Evolutionary conservation across 768 basidiomycete species (phyloP).

Genomic region (Trichaptum fuscoviolaceum): DNA sequence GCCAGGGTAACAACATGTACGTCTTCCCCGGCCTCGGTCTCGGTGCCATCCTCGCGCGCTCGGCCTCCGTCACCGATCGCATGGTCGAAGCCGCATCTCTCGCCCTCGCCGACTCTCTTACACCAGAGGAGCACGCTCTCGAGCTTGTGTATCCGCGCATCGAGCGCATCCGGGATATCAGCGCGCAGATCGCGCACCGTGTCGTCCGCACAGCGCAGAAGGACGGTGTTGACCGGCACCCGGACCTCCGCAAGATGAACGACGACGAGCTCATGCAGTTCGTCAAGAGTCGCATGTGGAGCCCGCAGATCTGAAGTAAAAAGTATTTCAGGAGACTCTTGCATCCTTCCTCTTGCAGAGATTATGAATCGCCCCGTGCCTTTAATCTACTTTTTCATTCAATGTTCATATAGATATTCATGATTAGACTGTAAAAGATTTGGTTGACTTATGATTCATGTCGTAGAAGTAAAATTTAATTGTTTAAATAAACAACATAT

Average conservation of each 20-base stretch:
- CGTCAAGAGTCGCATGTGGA: constrained; percentile 70
- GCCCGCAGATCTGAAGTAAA: constrained; percentile 29
- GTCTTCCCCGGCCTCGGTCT: constrained; percentile 80
- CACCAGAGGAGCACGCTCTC: constrained; percentile 54
- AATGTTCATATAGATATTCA: background rate
- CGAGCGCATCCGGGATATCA: constrained; percentile 82
- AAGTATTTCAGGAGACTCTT: background rate
- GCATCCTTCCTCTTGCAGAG: background rate
- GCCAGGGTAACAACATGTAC: constrained; percentile 96
- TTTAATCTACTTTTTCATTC: background rate
- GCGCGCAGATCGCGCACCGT: constrained; percentile 60
- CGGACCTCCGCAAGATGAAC: constrained; percentile 47
- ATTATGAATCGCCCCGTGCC: background rate
- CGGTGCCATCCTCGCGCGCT: constrained; percentile 67
- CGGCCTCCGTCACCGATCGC: constrained; percentile 65
- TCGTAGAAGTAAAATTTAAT: background rate
- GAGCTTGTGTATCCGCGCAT: constrained; percentile 82
- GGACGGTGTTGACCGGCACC: constrained; percentile 54
- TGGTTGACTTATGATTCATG: background rate
- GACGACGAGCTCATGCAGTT: constrained; percentile 51
- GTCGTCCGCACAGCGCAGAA: constrained; percentile 81
- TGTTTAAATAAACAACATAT: too few relatives aligned
- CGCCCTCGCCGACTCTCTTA: constrained; percentile 73
- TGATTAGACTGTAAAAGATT: background rate
- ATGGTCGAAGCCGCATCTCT: constrained; percentile 89